Base-by-base conservation (phyloP, 495 filamentous ascomycete genomes). In the Penicillium angulare region DNA sequence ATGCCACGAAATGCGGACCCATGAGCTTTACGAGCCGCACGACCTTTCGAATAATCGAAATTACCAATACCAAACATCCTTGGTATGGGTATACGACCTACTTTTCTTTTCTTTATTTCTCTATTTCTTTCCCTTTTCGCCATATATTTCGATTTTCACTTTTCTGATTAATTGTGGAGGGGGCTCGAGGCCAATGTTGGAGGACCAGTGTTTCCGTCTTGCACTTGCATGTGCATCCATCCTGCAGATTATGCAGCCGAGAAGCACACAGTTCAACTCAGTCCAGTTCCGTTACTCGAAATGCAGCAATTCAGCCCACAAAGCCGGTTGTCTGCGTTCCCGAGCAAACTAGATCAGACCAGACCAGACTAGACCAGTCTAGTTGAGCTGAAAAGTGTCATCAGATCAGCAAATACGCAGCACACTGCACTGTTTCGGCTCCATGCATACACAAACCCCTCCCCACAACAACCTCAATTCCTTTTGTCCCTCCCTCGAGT, bases 21-120 rank as follows among this genome's bases (percentile, higher is more conserved):
- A 68, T 60, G 61, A 68, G 59, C 52, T 58, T 68, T 65, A 74
- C 53, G 66, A 66, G 59, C 62, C 60, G 57, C 56, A 72, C 52
- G 67, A 66, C 58, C 49, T 66, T 65, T 55, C 35, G 52, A 44
- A 44, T 12, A 52, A 31, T 50, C 50, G 50, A 64, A 33, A 56
- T 35, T 17, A 35, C 42, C 43, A 52, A 50, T n/a, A n/a, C n/a
- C n/a, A n/a, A n/a, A 31, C 29, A 36, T 21, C 24, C 23, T 20
- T 27, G 46, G 45, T 57, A 42, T 43, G 44, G 42, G 47, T 50
- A 50, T 65, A 61, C 47, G 62, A 65, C 36, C 49, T 67, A 59
- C 47, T 43, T 56, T 51, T 40, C 53, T 57, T 17, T 27, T 17
- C 23, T 12, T 43, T 26, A 31, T 6, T 31, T 31, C 39, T 55